Evolutionary conservation across 2,329 filamentous ascomycete genomes (phyloP), one percentile per base, ranked within the genome.

Genomic region (Aspergillus ustus): DNA sequence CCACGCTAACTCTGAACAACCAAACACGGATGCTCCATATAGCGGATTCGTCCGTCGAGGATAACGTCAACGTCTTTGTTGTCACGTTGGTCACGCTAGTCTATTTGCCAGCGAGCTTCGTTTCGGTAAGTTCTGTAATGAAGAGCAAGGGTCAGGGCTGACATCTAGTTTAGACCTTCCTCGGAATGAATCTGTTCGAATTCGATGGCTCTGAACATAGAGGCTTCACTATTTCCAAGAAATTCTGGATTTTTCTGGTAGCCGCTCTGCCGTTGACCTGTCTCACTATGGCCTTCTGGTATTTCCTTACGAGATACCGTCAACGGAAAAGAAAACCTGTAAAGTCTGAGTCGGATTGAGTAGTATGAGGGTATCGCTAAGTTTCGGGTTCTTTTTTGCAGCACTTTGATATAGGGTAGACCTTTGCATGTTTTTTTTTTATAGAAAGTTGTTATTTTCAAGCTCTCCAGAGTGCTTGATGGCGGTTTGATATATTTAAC

Each of bases 91-190:
- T 74, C 8, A 72, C 71, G 1, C 43, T 74, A 3, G 68, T 71
- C n/a, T 74, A 73, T 57, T 57, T 74, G 6, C 75, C 77, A 3
- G 70, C 74, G 11, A 77, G 75, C 9, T 77, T 77, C 59, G 72
- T 77, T 1, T 73, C 73, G 6, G 75, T 78, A 60, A 65, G 71
- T 68, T 44, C 20, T 15, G 9, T 11, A 4, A 20, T 7, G 7
- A 22, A 40, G 13, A 40, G 34, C 34, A 15, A 17, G 34, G 31
- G 34, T 15, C 34, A 13, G 1, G 34, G 37, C 48, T 9, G 19
- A 19, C 3, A n/a, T 34, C 11, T 4, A 17, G 1, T 22, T 51
- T 9, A 69, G 69, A 60, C 68, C 2, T 45, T 69, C 2, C 62
- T 70, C 1, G 69, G 69, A 13, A 70, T 68, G 66, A 69, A 70